phyloP scores from a whole-genome alignment of 305 asterid genomes.

The Fraxinus sp. region DNA sequence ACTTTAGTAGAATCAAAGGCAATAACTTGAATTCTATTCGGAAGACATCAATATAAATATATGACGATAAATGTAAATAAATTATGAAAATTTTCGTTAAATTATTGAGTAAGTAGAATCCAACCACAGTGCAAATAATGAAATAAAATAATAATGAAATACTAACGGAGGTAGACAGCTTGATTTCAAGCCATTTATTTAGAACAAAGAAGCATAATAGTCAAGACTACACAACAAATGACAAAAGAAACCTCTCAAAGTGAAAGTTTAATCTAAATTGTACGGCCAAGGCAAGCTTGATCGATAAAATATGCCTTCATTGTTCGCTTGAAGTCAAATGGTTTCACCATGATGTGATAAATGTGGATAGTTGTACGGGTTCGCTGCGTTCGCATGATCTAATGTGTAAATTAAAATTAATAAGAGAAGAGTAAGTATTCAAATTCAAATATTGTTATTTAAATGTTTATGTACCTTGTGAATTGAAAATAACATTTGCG shows the following conservation, averaged over 20 bases:
- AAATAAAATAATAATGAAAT: neutral
- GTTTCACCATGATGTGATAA: neutral
- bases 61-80: neutral
- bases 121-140: neutral
- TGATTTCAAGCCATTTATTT: neutral
- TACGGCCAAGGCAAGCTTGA: conserved; percentile 17
- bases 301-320: too few relatives aligned
- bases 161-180: neutral
- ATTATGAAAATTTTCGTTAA: neutral
- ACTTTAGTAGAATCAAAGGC: neutral
- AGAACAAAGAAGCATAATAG: neutral
- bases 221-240: neutral
- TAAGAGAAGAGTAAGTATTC: neutral
- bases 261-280: neutral
- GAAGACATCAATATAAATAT: neutral
- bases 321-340: neutral
- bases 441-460: too few relatives aligned
- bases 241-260: neutral
- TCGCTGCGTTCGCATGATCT: neutral
- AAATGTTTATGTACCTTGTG: too few relatives aligned
- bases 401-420: too few relatives aligned
- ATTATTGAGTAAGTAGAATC: neutral
- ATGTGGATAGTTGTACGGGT: neutral
- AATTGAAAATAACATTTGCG: too few relatives aligned
- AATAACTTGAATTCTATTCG: neutral